Conservation (phyloP, 2,329 filamentous ascomycete genomes). For the Colletotrichum chrysophilum region DNA sequence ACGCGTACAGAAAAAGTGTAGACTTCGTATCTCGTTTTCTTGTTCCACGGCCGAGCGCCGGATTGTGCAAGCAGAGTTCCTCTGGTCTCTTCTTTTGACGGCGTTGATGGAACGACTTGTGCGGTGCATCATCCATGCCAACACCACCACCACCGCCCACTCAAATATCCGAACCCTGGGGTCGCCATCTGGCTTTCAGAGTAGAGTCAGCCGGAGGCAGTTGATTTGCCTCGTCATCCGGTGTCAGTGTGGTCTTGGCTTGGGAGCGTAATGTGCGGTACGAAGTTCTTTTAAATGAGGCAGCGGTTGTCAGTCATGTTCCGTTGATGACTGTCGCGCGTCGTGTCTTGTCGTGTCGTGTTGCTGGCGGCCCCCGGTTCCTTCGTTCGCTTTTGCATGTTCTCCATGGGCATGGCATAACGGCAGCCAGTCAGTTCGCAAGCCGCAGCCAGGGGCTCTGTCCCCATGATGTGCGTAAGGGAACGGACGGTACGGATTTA, state of each 20-base stretch:
- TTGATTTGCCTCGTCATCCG: not conserved
- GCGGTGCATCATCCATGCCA: not conserved
- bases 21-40: not conserved
- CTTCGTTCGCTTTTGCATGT: not conserved
- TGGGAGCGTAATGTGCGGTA: not conserved
- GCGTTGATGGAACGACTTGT: not conserved
- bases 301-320: not conserved
- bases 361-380: not conserved
- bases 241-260: not conserved
- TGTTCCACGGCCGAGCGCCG: conserved; percentile 1
- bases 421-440: not conserved
- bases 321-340: not conserved
- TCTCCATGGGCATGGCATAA: not conserved
- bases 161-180: conserved; percentile 12
- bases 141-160: conserved; percentile 2
- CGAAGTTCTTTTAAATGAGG: not conserved
- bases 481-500: not conserved
- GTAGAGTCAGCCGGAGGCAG: not conserved
- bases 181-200: not conserved
- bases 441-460: not conserved
- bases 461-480: not conserved
- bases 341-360: not conserved
- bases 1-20: conserved; percentile 5
- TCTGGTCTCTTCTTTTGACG: not conserved
- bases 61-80: not conserved